Conservation (phyloP, 768 basidiomycete genomes). For the Psilocybe subaeruginosa region DNA sequence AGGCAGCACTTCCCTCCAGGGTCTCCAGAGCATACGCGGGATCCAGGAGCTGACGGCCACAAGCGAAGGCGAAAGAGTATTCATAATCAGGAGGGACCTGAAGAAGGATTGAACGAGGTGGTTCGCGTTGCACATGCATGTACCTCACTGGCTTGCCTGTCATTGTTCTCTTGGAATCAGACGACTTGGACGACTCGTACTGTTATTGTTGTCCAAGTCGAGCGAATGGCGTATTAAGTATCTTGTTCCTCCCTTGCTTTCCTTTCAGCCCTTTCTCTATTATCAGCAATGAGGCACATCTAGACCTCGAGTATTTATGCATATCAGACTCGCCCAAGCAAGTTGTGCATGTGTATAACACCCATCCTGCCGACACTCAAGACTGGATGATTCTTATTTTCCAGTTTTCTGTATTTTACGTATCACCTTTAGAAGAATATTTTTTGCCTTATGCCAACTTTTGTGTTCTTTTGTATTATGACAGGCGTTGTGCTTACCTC, state of each 20-base stretch:
- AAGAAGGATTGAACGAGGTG: slow-evolving; percentile 70
- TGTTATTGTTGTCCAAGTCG: neutral
- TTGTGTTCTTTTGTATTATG: slow-evolving; percentile 1
- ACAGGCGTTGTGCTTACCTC: slow-evolving; percentile 4
- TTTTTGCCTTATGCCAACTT: slow-evolving; percentile 2
- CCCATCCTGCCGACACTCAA: slow-evolving; percentile 10
- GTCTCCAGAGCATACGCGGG: slow-evolving; percentile 55
- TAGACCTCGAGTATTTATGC: slow-evolving; percentile 15
- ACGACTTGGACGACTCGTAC: slow-evolving; percentile 19
- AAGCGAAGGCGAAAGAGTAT: slow-evolving; percentile 73
- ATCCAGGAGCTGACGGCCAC: slow-evolving; percentile 65
- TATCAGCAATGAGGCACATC: slow-evolving; percentile 13
- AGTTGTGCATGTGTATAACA: slow-evolving; percentile 23
- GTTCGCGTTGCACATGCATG: slow-evolving; percentile 20
- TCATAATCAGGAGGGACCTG: slow-evolving; percentile 74
- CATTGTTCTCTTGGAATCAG: slow-evolving; percentile 21
- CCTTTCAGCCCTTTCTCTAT: slow-evolving; percentile 4
- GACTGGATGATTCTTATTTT: slow-evolving; percentile 10
- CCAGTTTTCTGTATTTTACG: slow-evolving; percentile 21
- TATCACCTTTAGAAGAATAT: slow-evolving; percentile 18
- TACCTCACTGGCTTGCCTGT: slow-evolving; percentile 22
- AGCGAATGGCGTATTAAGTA: slow-evolving; percentile 11
- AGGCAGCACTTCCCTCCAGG: slow-evolving; percentile 58
- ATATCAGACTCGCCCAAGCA: slow-evolving; percentile 8
- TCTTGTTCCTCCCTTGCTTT: slow-evolving; percentile 10